A percentile compares a stretch with the other conserved stretches of the same genome.
Evolutionary conservation across 768 basidiomycete genomes (phyloP).

Genomic region (Phanerodontia chrysosporium): DNA sequence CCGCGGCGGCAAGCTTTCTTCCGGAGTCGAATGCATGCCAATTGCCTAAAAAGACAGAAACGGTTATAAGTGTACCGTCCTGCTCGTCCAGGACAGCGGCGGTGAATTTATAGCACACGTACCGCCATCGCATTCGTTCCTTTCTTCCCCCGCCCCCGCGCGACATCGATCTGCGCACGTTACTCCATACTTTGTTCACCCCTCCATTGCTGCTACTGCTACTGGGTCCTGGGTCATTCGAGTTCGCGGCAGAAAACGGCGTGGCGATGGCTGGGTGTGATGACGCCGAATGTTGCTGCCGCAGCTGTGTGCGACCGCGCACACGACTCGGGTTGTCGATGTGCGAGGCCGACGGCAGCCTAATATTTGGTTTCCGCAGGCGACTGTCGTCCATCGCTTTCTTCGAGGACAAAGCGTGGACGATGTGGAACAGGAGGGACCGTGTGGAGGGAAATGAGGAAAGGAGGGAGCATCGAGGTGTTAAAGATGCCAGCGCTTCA

Average conservation of each 20-base stretch:
- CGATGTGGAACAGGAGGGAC: not conserved
- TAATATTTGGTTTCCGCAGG: not conserved
- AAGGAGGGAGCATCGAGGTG: not conserved
- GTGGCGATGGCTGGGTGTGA: not conserved
- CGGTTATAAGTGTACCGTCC: not conserved
- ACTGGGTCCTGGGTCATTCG: not conserved
- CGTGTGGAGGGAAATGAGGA: not conserved
- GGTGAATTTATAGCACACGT: not conserved
- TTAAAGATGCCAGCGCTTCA: not conserved
- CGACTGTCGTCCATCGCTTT: slow-evolving; percentile 2
- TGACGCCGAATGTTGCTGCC: slow-evolving; percentile 1
- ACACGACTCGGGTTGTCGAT: not conserved
- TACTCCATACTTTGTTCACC: slow-evolving; percentile 13
- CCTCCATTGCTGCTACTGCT: not conserved
- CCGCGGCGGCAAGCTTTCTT: slow-evolving; percentile 19
- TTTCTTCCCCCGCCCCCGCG: slow-evolving; percentile 10
- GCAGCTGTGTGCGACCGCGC: slow-evolving; percentile 5
- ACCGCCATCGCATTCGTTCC: slow-evolving; percentile 2
- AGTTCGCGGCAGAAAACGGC: not conserved
- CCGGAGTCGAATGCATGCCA: slow-evolving; percentile 24
- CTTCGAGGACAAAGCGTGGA: not conserved
- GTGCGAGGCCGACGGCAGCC: not conserved
- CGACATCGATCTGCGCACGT: slow-evolving; percentile 11
- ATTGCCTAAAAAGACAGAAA: slow-evolving; percentile 5
- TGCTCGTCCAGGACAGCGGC: not conserved